A percentile compares a stretch with the other conserved stretches of the same genome.
phyloP scores from a whole-genome alignment of 1,139 yeast species.

The Torulaspora pretoriensis region DNA sequence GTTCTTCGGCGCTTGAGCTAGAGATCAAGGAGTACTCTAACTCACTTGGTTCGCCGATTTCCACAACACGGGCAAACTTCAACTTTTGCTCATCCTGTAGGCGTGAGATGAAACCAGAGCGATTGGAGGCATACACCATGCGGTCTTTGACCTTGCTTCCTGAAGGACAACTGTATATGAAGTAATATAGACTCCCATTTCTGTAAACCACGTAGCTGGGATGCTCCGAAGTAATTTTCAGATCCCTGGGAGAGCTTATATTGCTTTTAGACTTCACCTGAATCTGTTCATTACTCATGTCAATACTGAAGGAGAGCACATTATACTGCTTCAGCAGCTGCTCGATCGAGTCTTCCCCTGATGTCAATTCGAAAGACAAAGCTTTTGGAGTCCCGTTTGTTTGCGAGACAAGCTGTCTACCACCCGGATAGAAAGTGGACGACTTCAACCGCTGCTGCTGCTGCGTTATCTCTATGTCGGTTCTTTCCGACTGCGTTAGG shows the following conservation, averaged over 20 bases:
- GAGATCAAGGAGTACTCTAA: conserved; percentile 44
- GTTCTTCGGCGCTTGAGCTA: conserved; percentile 17
- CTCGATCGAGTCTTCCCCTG: conserved; percentile 20
- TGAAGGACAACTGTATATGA: conserved; percentile 85
- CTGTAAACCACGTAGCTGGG: conserved; percentile 61
- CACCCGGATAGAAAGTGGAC: conserved; percentile 16
- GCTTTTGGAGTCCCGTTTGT: conserved; percentile 31
- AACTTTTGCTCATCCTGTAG: conserved; percentile 41
- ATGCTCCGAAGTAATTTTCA: conserved; percentile 38
- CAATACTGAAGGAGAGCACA: conserved; percentile 39
- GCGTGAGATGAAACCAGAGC: conserved; percentile 58
- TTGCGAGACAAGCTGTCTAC: conserved; percentile 30
- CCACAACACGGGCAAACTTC: conserved; percentile 45
- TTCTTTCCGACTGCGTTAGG: conserved; percentile 58
- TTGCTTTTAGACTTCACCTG: conserved; percentile 27
- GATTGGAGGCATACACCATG: conserved; percentile 87
- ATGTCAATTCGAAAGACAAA: conserved; percentile 35
- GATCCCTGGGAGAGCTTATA: conserved; percentile 27
- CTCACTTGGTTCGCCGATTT: conserved; percentile 67
- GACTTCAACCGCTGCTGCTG: conserved; percentile 26
- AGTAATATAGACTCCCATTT: conserved; percentile 34
- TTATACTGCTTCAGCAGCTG: conserved; percentile 27
- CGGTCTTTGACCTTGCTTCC: conserved; percentile 86
- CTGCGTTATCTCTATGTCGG: conserved; percentile 25
- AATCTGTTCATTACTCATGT: conserved; percentile 39